These are phyloP conservation scores for Pseudocercospora fuligena DNA, from an alignment of 2,329 filamentous ascomycete species.

Conservation along the genomic window DNA sequence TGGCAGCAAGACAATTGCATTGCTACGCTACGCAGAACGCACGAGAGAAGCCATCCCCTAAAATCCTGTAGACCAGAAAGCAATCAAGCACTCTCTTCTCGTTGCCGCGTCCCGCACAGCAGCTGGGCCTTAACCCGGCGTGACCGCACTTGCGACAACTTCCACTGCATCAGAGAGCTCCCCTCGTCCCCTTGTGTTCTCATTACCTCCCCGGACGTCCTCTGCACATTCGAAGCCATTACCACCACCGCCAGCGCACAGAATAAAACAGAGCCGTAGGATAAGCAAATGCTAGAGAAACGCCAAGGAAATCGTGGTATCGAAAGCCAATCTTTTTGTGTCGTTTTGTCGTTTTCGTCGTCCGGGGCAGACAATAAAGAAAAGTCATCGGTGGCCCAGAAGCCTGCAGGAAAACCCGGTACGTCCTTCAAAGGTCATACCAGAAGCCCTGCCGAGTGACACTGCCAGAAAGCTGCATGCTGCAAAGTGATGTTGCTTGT, in stretches of 20 bases:
- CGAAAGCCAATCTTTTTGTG: slow-evolving; percentile 19
- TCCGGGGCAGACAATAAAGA: slow-evolving; percentile 13
- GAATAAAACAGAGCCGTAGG: slow-evolving; percentile 3
- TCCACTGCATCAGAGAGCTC: slow-evolving; percentile 7
- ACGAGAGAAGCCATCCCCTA: neutral
- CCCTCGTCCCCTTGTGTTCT: slow-evolving; percentile 17
- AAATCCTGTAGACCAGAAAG: neutral
- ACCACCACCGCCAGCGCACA: slow-evolving; percentile 13
- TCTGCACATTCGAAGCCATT: slow-evolving; percentile 21
- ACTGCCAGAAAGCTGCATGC: slow-evolving; percentile 41
- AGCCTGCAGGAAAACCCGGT: slow-evolving; percentile 33
- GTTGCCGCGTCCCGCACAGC: neutral
- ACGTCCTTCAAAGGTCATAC: slow-evolving; percentile 31
- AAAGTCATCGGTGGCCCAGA: slow-evolving; percentile 22
- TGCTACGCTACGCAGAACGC: neutral
- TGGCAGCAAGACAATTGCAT: slow-evolving; percentile 3
- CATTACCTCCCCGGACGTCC: slow-evolving; percentile 20
- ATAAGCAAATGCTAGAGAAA: slow-evolving; percentile 15
- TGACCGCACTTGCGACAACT: slow-evolving; percentile 5
- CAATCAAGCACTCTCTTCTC: neutral
- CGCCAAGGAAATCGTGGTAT: slow-evolving; percentile 23
- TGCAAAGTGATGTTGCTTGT: slow-evolving; percentile 24
- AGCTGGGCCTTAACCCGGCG: neutral
- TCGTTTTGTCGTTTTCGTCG: slow-evolving; percentile 20
- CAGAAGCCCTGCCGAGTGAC: slow-evolving; percentile 47